Evolutionary conservation across 345 rosid species (phyloP).

Genomic region (Gossypium sturtianum): DNA sequence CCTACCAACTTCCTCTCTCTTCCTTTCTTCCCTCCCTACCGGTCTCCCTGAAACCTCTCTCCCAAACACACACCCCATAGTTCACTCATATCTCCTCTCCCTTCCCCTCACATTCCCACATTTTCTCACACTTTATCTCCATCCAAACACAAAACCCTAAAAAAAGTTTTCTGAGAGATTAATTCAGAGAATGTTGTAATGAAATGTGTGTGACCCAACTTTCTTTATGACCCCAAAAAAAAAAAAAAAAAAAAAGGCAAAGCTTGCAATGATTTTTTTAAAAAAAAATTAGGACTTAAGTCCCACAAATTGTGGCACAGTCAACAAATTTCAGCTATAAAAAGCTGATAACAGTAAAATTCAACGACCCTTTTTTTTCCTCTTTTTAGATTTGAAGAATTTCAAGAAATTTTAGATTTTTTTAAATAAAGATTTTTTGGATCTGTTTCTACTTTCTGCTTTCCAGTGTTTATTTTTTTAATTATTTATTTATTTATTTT

Average conservation of each 20-base stretch:
- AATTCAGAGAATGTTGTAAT: conserved; percentile 13
- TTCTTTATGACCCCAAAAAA: conserved; percentile 7
- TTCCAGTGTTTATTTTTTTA: background rate
- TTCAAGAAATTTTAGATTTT: background rate
- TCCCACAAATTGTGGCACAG: conserved; percentile 30
- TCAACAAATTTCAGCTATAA: conserved; percentile 19
- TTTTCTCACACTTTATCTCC: conserved; percentile 17
- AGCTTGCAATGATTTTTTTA: conserved; percentile 33
- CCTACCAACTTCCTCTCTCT: conserved; percentile 23
- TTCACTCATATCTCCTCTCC: conserved; percentile 29
- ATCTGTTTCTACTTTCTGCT: conserved; percentile 16
- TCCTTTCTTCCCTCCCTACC: conserved; percentile 38
- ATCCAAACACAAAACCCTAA: conserved; percentile 20
- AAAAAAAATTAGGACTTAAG: conserved; percentile 3
- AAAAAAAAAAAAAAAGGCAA: conserved; percentile 28
- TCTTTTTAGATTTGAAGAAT: background rate
- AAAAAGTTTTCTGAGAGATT: background rate
- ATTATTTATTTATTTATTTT: background rate
- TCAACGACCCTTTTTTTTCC: conserved; percentile 3
- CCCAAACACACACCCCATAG: conserved; percentile 82
- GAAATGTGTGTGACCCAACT: background rate
- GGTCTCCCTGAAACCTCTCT: conserved; percentile 41
- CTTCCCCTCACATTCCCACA: conserved; percentile 21
- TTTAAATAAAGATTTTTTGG: conserved; percentile 15
- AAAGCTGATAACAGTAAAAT: conserved; percentile 22